Evolutionary conservation across 768 basidiomycete genomes (phyloP).

Genomic region (Macrolepiota albuminosa): DNA sequence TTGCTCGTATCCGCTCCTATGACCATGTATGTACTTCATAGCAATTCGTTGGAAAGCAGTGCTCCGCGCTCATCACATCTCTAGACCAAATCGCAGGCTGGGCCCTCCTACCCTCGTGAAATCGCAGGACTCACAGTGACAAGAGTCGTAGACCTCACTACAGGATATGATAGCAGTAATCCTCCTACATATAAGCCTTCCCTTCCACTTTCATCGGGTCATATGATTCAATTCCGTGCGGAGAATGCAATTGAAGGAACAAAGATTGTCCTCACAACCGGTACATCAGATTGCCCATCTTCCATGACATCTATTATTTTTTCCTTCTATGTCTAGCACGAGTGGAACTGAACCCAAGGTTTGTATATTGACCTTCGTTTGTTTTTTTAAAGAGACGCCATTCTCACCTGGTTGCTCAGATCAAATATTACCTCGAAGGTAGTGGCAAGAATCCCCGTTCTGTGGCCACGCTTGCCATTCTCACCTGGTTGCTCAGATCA

Average conservation of each 20-base stretch:
- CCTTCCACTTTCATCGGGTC: constrained; percentile 69
- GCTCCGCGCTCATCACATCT: neutral
- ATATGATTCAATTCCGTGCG: constrained; percentile 83
- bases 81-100: constrained; percentile 12
- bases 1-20: constrained; percentile 58
- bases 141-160: constrained; percentile 70
- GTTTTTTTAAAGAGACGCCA: constrained; percentile 9
- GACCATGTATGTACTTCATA: constrained; percentile 27
- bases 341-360: constrained; percentile 90
- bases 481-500: constrained; percentile 48
- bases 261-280: constrained; percentile 67
- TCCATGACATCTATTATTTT: neutral
- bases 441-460: constrained; percentile 45
- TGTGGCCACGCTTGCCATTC: constrained; percentile 36
- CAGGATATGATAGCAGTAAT: constrained; percentile 72
- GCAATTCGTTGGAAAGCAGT: neutral
- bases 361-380: neutral
- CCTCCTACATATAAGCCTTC: constrained; percentile 58
- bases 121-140: constrained; percentile 60
- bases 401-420: constrained; percentile 31
- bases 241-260: constrained; percentile 33
- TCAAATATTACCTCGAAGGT: constrained; percentile 90
- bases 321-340: constrained; percentile 37
- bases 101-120: constrained; percentile 48
- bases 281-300: constrained; percentile 28